These are phyloP conservation scores for Scheffersomyces lignicola DNA, from an alignment of 1,139 yeast genomes.

Conservation along the genomic window DNA sequence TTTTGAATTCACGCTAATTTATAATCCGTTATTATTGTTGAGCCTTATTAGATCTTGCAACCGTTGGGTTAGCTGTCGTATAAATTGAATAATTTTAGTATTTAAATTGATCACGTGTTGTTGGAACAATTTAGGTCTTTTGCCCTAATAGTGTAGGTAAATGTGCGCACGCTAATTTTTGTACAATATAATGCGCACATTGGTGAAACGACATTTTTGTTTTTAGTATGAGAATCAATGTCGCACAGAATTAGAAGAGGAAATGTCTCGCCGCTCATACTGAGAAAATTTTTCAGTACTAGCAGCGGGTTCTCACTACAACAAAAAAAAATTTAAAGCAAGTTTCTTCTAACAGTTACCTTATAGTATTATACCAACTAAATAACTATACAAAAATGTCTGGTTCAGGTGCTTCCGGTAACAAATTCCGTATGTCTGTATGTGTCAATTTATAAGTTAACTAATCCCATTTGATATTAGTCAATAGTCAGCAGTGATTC, in stretches of 20 bases:
- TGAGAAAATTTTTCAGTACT: not conserved
- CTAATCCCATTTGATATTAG: too few relatives aligned
- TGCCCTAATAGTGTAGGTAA: slow-evolving; percentile 1
- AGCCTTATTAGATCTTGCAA: too few relatives aligned
- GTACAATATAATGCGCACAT: too few relatives aligned
- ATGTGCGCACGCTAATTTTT: too few relatives aligned
- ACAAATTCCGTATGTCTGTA: slow-evolving; percentile 99
- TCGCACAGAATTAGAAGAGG: too few relatives aligned
- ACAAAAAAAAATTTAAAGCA: slow-evolving; percentile 1
- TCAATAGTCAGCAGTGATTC: too few relatives aligned
- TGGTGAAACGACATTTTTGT: too few relatives aligned
- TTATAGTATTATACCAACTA: slow-evolving; percentile 8
- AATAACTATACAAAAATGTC: slow-evolving; percentile 49
- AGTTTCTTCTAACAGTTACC: slow-evolving; percentile 3
- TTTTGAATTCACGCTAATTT: too few relatives aligned
- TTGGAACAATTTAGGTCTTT: not conserved
- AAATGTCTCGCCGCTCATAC: slow-evolving; percentile 1
- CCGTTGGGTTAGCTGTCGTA: too few relatives aligned
- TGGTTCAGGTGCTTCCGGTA: slow-evolving; percentile 97
- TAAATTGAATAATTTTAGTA: too few relatives aligned
- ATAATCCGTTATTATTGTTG: too few relatives aligned
- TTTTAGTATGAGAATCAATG: too few relatives aligned
- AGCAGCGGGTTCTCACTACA: not conserved
- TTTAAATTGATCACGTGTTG: not conserved
- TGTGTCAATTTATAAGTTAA: slow-evolving; percentile 39